Percentiles rank a stretch among this genome's conserved stretches.
phyloP scores from a whole-genome alignment of 2,329 filamentous ascomycete genomes.

The Parastagonospora nodorum region DNA sequence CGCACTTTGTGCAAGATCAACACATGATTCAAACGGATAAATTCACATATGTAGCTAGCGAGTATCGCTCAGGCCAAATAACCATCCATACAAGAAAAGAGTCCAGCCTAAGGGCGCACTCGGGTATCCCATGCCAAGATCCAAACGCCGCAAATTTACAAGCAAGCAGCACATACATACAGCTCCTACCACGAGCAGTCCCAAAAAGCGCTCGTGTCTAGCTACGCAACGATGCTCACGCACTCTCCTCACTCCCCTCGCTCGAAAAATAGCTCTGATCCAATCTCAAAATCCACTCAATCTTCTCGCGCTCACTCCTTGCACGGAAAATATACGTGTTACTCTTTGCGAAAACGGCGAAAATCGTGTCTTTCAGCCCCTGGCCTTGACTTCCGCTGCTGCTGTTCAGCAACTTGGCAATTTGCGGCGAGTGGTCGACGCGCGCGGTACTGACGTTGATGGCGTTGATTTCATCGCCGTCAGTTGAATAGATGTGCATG shows the following conservation, averaged over 20 bases:
- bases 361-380: conserved; percentile 67
- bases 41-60: too few relatives aligned
- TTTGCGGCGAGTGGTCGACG: conserved; percentile 90
- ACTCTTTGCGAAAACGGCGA: conserved; percentile 90
- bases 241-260: conserved; percentile 25
- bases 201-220: too few relatives aligned
- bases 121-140: too few relatives aligned
- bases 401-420: conserved; percentile 70
- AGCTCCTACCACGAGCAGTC: too few relatives aligned
- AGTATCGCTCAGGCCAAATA: too few relatives aligned
- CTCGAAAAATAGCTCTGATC: conserved; percentile 74
- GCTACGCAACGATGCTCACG: too few relatives aligned
- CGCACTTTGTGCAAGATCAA: too few relatives aligned
- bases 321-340: conserved; percentile 96
- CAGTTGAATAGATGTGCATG: conserved; percentile 83
- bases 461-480: conserved; percentile 88
- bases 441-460: conserved; percentile 87
- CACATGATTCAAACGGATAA: too few relatives aligned
- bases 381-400: conserved; percentile 2
- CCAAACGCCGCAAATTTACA: too few relatives aligned
- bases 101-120: too few relatives aligned
- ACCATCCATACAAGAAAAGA: too few relatives aligned
- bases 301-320: conserved; percentile 86
- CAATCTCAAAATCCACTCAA: conserved; percentile 95
- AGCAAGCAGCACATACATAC: too few relatives aligned